Conservation (phyloP, 805 yeast genomes). For the Suhomyces pyralidae region DNA sequence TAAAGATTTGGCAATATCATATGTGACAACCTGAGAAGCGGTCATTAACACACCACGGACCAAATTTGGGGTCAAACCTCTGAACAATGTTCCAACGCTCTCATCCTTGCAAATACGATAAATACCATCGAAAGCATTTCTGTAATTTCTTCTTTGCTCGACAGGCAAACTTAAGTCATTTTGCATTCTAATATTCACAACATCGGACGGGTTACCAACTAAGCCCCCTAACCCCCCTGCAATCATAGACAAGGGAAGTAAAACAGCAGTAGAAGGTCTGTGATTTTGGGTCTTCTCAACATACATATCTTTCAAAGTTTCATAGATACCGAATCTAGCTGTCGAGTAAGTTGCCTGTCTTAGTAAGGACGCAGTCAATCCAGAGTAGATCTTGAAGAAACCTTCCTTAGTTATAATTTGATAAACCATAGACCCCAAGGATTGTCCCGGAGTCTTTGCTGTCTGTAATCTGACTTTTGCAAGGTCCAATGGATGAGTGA, state of each 20-base stretch:
- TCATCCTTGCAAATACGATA: conserved; percentile 58
- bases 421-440: conserved; percentile 58
- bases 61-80: conserved; percentile 77
- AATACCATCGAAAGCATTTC: conserved; percentile 76
- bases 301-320: conserved; percentile 57
- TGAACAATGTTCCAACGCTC: conserved; percentile 54
- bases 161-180: conserved; percentile 71
- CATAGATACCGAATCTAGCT: conserved; percentile 84
- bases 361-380: conserved; percentile 74
- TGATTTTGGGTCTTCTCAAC: conserved; percentile 38
- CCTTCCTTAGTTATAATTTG: conserved; percentile 65
- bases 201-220: conserved; percentile 86
- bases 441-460: conserved; percentile 62
- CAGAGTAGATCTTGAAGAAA: conserved; percentile 68
- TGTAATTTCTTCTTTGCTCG: conserved; percentile 67
- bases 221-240: conserved; percentile 83
- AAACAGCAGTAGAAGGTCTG: conserved; percentile 54
- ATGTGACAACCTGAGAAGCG: conserved; percentile 85
- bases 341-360: conserved; percentile 90
- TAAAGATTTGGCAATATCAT: conserved; percentile 66
- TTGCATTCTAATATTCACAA: conserved; percentile 87
- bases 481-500: conserved; percentile 80
- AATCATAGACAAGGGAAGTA: conserved; percentile 79
- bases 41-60: conserved; percentile 85
- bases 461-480: conserved; percentile 88